phyloP scores from a whole-genome alignment of 1,284 basidiomycete genomes.

The Thecaphora frezii region DNA sequence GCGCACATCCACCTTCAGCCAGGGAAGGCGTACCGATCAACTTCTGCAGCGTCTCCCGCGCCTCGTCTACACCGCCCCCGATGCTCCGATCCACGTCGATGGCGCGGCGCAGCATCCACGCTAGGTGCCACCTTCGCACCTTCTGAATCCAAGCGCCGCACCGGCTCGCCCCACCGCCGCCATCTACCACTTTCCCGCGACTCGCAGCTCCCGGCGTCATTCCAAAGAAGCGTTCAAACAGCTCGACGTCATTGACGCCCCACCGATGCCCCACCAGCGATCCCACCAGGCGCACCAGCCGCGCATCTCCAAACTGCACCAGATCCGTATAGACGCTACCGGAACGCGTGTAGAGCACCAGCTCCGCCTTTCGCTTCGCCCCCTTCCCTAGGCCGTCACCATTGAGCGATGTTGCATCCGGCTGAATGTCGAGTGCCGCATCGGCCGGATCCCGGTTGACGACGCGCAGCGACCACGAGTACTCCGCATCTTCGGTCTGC shows the following conservation, averaged over 20 bases:
- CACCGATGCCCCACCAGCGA: constrained; percentile 54
- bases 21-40: background rate
- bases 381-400: background rate
- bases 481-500: constrained; percentile 1
- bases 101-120: constrained; percentile 59
- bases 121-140: constrained; percentile 60
- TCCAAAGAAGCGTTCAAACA: constrained; percentile 61
- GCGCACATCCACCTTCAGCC: background rate
- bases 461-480: constrained; percentile 10
- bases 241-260: constrained; percentile 57
- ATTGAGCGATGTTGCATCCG: background rate
- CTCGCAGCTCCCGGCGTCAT: constrained; percentile 5
- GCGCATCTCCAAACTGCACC: constrained; percentile 62
- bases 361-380: background rate
- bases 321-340: constrained; percentile 66
- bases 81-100: constrained; percentile 58
- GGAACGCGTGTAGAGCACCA: constrained; percentile 63
- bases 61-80: background rate
- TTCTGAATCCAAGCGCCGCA: constrained; percentile 44
- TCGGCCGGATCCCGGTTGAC: constrained; percentile 21
- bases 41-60: background rate
- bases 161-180: constrained; percentile 11
- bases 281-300: constrained; percentile 61
- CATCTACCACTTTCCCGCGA: constrained; percentile 1
- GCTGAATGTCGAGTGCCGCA: constrained; percentile 1